A percentile compares a stretch with the other conserved stretches of the same genome.
Conservation (phyloP, 257 asterid species). For the Solanum corneliomulleri region DNA sequence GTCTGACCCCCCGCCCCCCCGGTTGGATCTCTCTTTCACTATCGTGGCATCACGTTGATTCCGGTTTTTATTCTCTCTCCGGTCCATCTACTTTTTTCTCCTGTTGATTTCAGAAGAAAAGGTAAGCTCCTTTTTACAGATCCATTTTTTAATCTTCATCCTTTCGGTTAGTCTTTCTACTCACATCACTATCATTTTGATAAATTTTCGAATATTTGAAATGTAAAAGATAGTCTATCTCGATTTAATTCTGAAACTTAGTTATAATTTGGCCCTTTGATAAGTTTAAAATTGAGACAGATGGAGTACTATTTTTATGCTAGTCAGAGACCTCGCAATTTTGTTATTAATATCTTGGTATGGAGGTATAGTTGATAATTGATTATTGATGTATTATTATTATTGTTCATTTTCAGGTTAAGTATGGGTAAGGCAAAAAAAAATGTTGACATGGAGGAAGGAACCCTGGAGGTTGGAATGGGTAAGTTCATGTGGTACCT, state of each 20-base stretch:
- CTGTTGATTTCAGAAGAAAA: background rate
- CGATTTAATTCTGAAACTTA: background rate
- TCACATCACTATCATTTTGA: background rate
- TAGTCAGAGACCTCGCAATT: background rate
- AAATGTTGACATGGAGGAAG: constrained; percentile 59
- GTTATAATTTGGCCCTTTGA: background rate
- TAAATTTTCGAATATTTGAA: background rate
- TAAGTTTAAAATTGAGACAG: background rate
- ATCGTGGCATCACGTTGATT: background rate
- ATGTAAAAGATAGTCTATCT: background rate
- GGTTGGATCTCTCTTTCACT: background rate
- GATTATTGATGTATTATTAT: background rate
- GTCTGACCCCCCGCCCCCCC: background rate
- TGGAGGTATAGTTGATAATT: background rate
- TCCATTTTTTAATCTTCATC: constrained; percentile 1
- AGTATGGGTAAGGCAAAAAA: constrained; percentile 55
- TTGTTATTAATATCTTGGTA: background rate
- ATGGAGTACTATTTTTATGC: background rate
- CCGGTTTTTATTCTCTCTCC: background rate
- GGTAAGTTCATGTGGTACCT: constrained; percentile 32
- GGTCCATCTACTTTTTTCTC: background rate
- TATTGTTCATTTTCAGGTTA: constrained; percentile 1
- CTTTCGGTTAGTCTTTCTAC: background rate
- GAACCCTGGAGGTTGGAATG: constrained; percentile 86
- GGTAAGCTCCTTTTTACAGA: constrained; percentile 10